Evolutionary conservation across 495 filamentous ascomycete genomes (phyloP).

Genomic region (Sordaria brevicollis): DNA sequence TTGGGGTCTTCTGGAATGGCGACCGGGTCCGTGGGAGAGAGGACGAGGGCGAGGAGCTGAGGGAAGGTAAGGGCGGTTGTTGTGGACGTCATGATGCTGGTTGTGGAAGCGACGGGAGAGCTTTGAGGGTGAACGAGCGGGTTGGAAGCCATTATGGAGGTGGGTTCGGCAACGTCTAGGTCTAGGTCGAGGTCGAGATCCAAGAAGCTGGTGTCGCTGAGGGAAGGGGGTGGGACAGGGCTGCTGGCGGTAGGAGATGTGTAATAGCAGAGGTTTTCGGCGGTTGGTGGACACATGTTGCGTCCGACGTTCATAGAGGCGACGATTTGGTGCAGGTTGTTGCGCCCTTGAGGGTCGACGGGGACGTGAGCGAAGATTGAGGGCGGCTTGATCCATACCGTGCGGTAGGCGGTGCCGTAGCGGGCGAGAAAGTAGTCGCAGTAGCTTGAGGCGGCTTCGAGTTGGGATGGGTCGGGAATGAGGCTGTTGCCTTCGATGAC

Average conservation of each 20-base stretch:
- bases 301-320: neutral
- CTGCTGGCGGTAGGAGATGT: neutral
- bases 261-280: neutral
- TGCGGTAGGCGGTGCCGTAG: conserved; percentile 1
- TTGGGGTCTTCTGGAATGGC: neutral
- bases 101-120: neutral
- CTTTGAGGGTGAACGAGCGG: neutral
- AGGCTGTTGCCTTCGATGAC: neutral
- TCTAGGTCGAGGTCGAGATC: neutral
- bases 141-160: neutral
- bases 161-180: neutral
- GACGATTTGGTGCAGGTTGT: neutral
- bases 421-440: conserved; percentile 1
- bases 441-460: neutral
- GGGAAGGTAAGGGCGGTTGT: neutral
- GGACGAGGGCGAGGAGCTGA: neutral
- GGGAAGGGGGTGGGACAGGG: neutral
- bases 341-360: neutral
- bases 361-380: neutral
- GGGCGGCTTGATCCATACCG: neutral
- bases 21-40: no score
- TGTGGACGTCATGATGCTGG: neutral
- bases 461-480: neutral
- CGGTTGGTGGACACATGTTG: neutral
- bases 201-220: neutral